Base-by-base conservation (phyloP, 148 eudicot species). In the Arbutus unedo region DNA sequence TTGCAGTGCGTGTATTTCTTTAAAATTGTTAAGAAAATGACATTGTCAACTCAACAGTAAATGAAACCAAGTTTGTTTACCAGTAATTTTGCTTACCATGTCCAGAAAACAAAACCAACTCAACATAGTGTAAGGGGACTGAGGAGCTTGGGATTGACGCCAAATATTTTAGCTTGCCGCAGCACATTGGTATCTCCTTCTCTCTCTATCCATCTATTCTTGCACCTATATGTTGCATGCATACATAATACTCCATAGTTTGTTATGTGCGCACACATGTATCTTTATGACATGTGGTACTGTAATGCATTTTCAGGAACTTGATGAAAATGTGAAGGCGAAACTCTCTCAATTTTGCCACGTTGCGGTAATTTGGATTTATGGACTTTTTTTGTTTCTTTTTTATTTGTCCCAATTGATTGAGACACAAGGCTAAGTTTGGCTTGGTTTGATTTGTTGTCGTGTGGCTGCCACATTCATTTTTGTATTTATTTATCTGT, bases 91-190 rank as follows among this genome's bases (percentile, higher is more conserved):
- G 47, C 54, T 86, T 79, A 23, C 41, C 60, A 50, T 82, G 68
- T 75, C 79, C 91, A 96, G 99, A 96, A 96, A 89, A 96, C 99
- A 82, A 96, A 96, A 88, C 99, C 99, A 76, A 96, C 98, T 44
- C 99, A 96, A 80, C 99, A 96, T 84, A 96, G 99, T 87, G 98
- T 96, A 38, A 85, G 94, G 74, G 98, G 95, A 84, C 90, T 96
- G 64, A 89, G 99, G 86, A 92, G 99, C 90, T 78, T 93, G 83
- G 98, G 99, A 79, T 89, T 96, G 84, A 84, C 87, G 43, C 95
- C 99, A 50, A 85, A 96, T 89, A 89, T 96, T 79, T 86, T 96
- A 88, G 99, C 98, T 84, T 96, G 99, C 81, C 93, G 99, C 72
- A 93, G 99, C 87, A 90, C 99, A 86, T 85, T 60, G 96, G 98